Evolutionary conservation across 2,329 filamentous ascomycete genomes (phyloP).

Genomic region (Pleurostoma richardsiae): DNA sequence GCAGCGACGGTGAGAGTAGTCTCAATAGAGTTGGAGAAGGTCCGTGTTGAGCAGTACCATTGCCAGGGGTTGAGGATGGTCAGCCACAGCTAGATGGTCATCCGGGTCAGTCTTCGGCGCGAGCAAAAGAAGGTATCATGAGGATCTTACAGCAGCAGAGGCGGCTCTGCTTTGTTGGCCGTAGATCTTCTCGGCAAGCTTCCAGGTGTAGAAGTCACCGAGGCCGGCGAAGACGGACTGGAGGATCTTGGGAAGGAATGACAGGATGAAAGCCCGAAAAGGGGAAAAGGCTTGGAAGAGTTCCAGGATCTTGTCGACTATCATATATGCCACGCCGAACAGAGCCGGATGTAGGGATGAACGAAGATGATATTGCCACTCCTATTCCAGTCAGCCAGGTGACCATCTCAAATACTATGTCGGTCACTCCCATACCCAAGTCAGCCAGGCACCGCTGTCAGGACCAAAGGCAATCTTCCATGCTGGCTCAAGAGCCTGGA

Average conservation of each 20-base stretch:
- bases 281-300: constrained; percentile 47
- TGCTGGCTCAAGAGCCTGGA: constrained; percentile 90
- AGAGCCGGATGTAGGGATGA: constrained; percentile 88
- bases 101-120: too few species aligned
- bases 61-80: constrained; percentile 82
- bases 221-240: constrained; percentile 75
- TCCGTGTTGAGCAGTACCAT: constrained; percentile 91
- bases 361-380: constrained; percentile 85
- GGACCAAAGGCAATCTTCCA: constrained; percentile 83
- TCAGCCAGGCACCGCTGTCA: constrained; percentile 80
- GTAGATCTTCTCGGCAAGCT: constrained; percentile 69
- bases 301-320: constrained; percentile 51
- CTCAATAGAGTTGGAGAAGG: constrained; percentile 91
- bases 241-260: constrained; percentile 66
- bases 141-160: constrained; percentile 61
- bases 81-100: constrained; percentile 54
- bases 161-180: constrained; percentile 59
- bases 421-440: constrained; percentile 61
- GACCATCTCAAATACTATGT: too few species aligned
- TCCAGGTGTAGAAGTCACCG: constrained; percentile 85
- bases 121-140: neutral
- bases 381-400: constrained; percentile 45
- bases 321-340: constrained; percentile 71
- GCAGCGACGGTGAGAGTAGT: constrained; percentile 79
- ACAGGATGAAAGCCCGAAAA: constrained; percentile 60